Evolutionary conservation across 1,284 basidiomycete genomes (phyloP), one percentile per base, ranked within the genome.

Genomic region (Microbotryum silenes-acaulis): DNA sequence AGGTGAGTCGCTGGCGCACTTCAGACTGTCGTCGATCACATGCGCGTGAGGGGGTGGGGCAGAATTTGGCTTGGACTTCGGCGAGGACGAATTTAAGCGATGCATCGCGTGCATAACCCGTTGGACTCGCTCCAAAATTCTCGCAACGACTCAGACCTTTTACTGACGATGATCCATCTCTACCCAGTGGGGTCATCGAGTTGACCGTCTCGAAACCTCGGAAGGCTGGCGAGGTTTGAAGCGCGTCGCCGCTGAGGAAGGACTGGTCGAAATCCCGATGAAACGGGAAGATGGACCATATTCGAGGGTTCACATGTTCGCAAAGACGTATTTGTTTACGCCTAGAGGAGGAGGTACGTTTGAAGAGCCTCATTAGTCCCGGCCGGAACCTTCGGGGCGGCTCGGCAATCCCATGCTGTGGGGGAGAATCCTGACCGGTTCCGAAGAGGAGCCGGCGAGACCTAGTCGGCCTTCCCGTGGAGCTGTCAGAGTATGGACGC

Each of bases 201-300:
- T 87, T 6, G 86, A 88, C 71, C 74, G 77, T 2, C 78, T 89
- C 0, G 78, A 83, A 54, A 86, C 84, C 0, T 84, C 83, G 16
- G 84, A 87, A 71, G 84, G 82, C 1, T 88, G 86, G 86, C 79
- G 83, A 44, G 80, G 79, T 27, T 79, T 91, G 70, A 88, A 86
- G 74, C 82, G 81, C 29, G 76, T 85, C 46, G 79, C 83, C 49
- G 82, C 85, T 66, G 79, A 81, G 65, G 87, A 89, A 75, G 88
- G 89, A 1, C 71, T 85, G 29, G 80, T 84, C 3, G 80, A 78
- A 4, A 84, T 86, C 52, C 79, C 83, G 65, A 85, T 84, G 65
- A 83, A 85, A 25, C n/a, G 51, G 12, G 79, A 77, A 63, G 81
- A 83, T 50, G 75, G 76, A 0, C 82, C 83, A 62, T 77, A 81